Base-by-base conservation (phyloP, 225 moss, liverwort and hornwort genomes). In the Neckera pumila region DNA sequence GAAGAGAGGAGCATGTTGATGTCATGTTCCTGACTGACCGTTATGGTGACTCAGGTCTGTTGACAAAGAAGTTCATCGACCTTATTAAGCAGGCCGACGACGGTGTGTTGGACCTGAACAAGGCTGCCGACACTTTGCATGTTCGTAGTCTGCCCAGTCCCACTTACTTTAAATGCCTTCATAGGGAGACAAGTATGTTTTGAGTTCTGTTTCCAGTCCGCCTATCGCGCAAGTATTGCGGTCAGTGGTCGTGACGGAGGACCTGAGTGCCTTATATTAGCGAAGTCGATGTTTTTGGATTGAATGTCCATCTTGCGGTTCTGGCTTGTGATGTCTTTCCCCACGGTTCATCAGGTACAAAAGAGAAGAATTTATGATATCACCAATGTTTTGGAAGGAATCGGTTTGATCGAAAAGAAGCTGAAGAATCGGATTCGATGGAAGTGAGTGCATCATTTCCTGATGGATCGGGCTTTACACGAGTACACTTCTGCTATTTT, bases 51-150 rank as follows among this genome's bases (percentile, higher is more conserved):
- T 42, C 92, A 97, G 97, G 96, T 86, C 88, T 97, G 60, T 88
- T 97, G 76, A 97, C 97, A 6, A 97, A 96, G 89, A 97, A 97
- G 91, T 97, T 97, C 20, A 97, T 97, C 89, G 94, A 96, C 86
- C 97, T 97, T 57, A 95, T 97, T 83, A 95, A 96, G 92, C 95
- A 97, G 92, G 96, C 96, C 33, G 96, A 97, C 38, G 97, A 96
- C 85, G 97, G 97, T 80, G 95, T 97, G 51, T 92, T 97, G 81
- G 97, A 96, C 89, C 92, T 97, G 70, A 97, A 97, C 90, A 97
- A 95, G 79, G 97, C 96, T 80, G 95, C 96, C 53, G 96, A 97
- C 25, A 97, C 96, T 40, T 88, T 96, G 65, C 78, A 95, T 91
- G 96, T 98, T 75, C 71, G 96, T 91, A 65, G 14, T 62, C 43